phyloP scores from a whole-genome alignment of 1,284 basidiomycete species.

The Pseudozyma hubeiensis region DNA sequence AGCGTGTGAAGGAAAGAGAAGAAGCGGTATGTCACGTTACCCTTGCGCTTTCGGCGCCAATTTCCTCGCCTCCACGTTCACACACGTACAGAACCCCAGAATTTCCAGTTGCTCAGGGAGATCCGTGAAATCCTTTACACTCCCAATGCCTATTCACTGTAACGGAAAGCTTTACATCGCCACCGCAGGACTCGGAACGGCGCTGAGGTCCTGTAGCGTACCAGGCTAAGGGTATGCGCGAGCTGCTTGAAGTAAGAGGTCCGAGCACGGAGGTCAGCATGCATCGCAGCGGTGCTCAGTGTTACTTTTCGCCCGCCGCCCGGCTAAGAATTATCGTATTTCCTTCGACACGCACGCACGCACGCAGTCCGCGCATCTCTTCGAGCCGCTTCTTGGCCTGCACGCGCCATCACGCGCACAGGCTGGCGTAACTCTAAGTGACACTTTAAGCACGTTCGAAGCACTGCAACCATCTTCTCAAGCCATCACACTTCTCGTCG shows the following conservation, averaged over 20 bases:
- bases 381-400: neutral
- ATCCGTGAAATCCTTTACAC: neutral
- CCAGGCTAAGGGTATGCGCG: too few relatives aligned
- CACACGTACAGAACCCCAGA: neutral
- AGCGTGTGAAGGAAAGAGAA: neutral
- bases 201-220: too few relatives aligned
- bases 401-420: conserved; percentile 11
- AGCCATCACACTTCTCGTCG: too few relatives aligned
- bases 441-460: conserved; percentile 2
- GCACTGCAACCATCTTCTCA: too few relatives aligned
- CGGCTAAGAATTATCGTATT: neutral
- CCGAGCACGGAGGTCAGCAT: too few relatives aligned
- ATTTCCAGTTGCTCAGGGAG: conserved; percentile 1
- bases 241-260: too few relatives aligned
- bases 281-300: too few relatives aligned
- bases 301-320: neutral
- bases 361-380: conserved; percentile 13
- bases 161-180: neutral
- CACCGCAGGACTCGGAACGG: neutral
- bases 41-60: neutral
- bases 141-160: neutral
- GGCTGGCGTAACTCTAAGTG: conserved; percentile 12
- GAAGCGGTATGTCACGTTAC: neutral
- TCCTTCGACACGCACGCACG: conserved; percentile 3
- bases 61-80: neutral